Conservation (phyloP, 139 green algal species). For the Pleodorina starrii region DNA sequence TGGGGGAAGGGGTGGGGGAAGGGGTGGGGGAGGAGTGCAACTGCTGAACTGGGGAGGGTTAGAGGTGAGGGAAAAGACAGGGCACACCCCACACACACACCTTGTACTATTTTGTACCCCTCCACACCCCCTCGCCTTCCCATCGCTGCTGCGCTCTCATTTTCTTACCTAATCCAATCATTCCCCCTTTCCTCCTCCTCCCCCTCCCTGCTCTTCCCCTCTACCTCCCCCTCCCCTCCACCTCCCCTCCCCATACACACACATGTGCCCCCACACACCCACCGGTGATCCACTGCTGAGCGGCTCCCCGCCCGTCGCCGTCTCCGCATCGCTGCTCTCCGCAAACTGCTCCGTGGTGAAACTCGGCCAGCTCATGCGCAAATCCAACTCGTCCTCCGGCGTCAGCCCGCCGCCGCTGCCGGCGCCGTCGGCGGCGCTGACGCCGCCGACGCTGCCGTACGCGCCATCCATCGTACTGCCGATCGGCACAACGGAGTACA, state of each 20-base stretch:
- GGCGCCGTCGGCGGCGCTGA: too few species aligned
- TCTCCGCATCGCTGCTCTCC: not conserved
- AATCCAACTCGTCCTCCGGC: conserved; percentile 16
- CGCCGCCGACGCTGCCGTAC: not conserved
- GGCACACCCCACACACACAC: too few species aligned
- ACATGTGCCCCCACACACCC: not conserved
- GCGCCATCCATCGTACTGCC: not conserved
- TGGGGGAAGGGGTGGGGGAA: not conserved
- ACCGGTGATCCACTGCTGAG: not conserved
- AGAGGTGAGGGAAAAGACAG: not conserved
- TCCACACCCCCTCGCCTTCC: too few species aligned
- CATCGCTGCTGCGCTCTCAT: too few species aligned
- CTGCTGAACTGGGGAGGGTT: too few species aligned
- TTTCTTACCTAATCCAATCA: not conserved
- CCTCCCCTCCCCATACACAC: not conserved
- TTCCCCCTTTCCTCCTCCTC: not conserved
- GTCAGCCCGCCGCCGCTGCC: not conserved
- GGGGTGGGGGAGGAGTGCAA: not conserved
- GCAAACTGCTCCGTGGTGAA: conserved; percentile 39
- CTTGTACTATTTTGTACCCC: too few species aligned
- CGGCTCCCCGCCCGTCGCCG: not conserved
- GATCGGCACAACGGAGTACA: not conserved
- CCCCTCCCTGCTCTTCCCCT: not conserved
- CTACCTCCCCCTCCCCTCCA: not conserved
- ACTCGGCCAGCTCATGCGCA: conserved; percentile 34